phyloP scores from a whole-genome alignment of 129 eudicot species.

The Ambrosia artemisiifolia region DNA sequence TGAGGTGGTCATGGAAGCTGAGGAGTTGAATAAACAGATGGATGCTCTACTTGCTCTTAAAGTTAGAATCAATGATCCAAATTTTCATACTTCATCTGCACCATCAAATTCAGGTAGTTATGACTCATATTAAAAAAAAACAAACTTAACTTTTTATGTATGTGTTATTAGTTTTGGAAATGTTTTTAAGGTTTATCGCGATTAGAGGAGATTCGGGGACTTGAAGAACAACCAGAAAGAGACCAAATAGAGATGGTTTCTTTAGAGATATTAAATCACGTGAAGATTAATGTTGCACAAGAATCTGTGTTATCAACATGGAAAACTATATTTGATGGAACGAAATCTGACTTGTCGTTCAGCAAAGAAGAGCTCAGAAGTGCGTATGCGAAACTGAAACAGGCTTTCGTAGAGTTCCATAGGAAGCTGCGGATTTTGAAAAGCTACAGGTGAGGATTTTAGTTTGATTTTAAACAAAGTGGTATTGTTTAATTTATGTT shows the following conservation, averaged over 20 bases:
- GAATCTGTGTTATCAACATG: constrained; percentile 52
- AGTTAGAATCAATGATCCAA: constrained; percentile 33
- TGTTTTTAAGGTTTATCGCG: constrained; percentile 18
- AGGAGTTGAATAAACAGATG: constrained; percentile 51
- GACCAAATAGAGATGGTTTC: constrained; percentile 17
- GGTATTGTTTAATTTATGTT: neutral
- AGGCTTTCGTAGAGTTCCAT: constrained; percentile 57
- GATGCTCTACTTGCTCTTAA: constrained; percentile 58
- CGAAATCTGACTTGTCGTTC: constrained; percentile 39
- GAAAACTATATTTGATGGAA: constrained; percentile 34
- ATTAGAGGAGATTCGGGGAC: constrained; percentile 40
- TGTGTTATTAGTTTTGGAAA: neutral
- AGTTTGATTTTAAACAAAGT: neutral
- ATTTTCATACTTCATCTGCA: neutral
- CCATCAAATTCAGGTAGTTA: constrained; percentile 5
- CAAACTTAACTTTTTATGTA: neutral
- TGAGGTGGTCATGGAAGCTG: constrained; percentile 43
- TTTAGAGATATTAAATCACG: constrained; percentile 40
- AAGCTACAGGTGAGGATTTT: constrained; percentile 47
- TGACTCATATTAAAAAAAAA: neutral
- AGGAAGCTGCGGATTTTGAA: constrained; percentile 57
- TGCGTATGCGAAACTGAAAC: constrained; percentile 42
- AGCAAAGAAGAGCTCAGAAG: constrained; percentile 42
- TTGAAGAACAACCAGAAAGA: constrained; percentile 33
- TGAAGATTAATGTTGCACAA: constrained; percentile 53